phyloP scores from a whole-genome alignment of 2,329 filamentous ascomycete genomes.

The Fusarium haematococcum region DNA sequence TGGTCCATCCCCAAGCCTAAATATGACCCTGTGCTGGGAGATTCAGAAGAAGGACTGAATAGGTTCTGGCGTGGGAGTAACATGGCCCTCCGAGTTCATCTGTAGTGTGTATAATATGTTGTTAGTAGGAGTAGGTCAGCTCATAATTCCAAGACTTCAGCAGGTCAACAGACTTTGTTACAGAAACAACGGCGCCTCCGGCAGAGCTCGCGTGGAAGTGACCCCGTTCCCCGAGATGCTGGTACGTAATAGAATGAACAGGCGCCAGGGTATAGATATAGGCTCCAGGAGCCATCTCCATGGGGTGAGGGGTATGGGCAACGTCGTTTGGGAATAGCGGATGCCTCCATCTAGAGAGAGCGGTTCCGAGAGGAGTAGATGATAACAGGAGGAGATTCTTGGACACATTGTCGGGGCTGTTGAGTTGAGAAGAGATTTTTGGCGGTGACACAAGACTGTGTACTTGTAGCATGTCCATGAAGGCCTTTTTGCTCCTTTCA shows the following conservation, averaged over 20 bases:
- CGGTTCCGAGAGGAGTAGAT: neutral
- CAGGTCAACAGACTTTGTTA: neutral
- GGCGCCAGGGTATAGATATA: neutral
- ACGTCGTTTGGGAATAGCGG: neutral
- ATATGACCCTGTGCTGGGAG: conserved; percentile 34
- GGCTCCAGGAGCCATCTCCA: neutral
- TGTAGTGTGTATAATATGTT: neutral
- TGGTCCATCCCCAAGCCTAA: conserved; percentile 35
- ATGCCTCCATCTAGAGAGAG: neutral
- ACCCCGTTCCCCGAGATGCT: neutral
- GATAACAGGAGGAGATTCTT: neutral
- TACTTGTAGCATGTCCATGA: neutral
- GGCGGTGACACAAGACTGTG: neutral
- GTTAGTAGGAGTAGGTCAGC: neutral
- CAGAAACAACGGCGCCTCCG: neutral
- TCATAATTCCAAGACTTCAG: neutral
- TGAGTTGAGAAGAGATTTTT: neutral
- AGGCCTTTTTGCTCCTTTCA: neutral
- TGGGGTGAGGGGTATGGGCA: neutral
- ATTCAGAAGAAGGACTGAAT: conserved; percentile 3
- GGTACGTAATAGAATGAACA: neutral
- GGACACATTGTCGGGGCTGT: neutral
- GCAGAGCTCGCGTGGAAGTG: neutral
- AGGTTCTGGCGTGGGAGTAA: neutral
- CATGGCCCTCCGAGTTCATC: neutral